phyloP scores from a whole-genome alignment of 129 eudicot species.

The sunflower (Helianthus annuus) region HanXRQr2.0-SUNRISE NC_035437.2:164740090-164740589 shows the following conservation, averaged over 20 bases:
- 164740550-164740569: too few relatives aligned
- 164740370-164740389: slow-evolving; percentile 5
- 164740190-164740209: slow-evolving; percentile 5
- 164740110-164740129: slow-evolving; percentile 27
- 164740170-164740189: slow-evolving; percentile 19
- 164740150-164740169: slow-evolving; percentile 21
- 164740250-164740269: slow-evolving; percentile 33
- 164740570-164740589: too few relatives aligned
- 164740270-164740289: slow-evolving; percentile 31
- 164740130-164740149: slow-evolving; percentile 8
- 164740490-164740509: too few relatives aligned
- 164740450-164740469: not conserved
- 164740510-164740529: too few relatives aligned
- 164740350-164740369: slow-evolving; percentile 54
- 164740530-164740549: too few relatives aligned
- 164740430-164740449: slow-evolving; percentile 17
- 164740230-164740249: slow-evolving; percentile 5
- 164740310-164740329: slow-evolving; percentile 42
- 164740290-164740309: slow-evolving; percentile 12
- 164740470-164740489: too few relatives aligned
- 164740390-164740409: not conserved
- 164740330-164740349: slow-evolving; percentile 60
- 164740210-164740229: slow-evolving; percentile 7
- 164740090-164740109: slow-evolving; percentile 69
- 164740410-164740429: not conserved